Evolutionary conservation across 306 rosid genomes (phyloP).

Genomic region (Malus sylvestris): DNA sequence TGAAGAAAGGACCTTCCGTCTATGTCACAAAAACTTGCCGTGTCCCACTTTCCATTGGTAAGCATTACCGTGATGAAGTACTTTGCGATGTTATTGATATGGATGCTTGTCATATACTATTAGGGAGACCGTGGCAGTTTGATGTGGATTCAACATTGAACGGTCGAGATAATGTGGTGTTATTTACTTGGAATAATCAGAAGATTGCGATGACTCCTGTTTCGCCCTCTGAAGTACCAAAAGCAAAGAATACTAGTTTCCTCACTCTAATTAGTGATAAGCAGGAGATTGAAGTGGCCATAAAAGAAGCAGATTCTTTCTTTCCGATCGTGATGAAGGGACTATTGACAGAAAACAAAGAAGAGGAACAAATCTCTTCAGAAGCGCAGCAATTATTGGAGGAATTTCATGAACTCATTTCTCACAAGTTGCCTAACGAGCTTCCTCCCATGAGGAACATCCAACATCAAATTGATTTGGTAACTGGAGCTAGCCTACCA

Average conservation of each 20-base stretch:
- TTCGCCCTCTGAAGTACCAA: no score
- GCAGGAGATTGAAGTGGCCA: not conserved
- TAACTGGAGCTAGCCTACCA: no score
- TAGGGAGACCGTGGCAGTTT: not conserved
- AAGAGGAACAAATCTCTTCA: no score
- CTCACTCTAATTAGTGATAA: not conserved
- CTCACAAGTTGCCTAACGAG: no score
- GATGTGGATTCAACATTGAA: not conserved
- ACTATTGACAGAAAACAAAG: no score
- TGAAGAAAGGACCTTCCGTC: fast-evolving
- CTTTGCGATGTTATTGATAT: not conserved
- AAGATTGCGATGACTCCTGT: not conserved
- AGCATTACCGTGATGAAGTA: not conserved
- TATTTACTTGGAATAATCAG: not conserved
- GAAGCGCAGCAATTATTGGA: no score
- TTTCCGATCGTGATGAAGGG: not conserved
- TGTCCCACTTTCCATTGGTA: not conserved
- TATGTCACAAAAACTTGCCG: no score
- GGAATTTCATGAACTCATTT: no score
- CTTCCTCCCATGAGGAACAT: no score
- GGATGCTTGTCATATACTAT: not conserved
- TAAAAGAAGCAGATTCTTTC: not conserved
- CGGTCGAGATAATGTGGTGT: not conserved
- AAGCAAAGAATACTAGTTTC: not conserved
- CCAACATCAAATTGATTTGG: no score